Percentiles rank a stretch among this genome's conserved stretches.
These are phyloP conservation scores for Eucalyptus cloeziana DNA, from an alignment of 345 rosid genomes.

Conservation along the genomic window DNA sequence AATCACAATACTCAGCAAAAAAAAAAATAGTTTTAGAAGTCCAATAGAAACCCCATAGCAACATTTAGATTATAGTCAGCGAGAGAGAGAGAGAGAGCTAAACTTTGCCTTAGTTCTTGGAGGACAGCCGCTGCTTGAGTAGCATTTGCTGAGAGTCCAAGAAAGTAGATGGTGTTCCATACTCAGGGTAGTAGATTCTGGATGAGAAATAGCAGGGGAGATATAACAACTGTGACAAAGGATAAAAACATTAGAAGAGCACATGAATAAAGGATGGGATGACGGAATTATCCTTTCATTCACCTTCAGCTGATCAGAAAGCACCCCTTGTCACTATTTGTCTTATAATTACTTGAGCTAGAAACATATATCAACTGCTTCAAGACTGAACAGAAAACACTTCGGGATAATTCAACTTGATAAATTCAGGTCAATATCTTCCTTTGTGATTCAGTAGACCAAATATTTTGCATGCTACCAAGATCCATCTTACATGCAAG, in stretches of 20 bases:
- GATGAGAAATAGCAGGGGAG: slow-evolving; percentile 76
- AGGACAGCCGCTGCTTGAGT: slow-evolving; percentile 70
- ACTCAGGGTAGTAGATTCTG: slow-evolving; percentile 31
- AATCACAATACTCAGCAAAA: neutral
- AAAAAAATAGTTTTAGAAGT: neutral
- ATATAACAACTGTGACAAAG: slow-evolving; percentile 61
- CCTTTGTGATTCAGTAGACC: neutral
- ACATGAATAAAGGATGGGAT: neutral
- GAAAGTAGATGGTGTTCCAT: slow-evolving; percentile 79
- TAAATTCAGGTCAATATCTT: neutral
- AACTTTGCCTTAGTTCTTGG: neutral
- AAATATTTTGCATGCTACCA: neutral
- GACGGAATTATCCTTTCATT: neutral
- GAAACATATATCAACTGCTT: neutral
- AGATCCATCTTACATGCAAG: neutral
- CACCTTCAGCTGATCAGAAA: neutral
- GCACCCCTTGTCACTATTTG: neutral
- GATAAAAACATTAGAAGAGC: neutral
- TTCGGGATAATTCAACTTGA: neutral
- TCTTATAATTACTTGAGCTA: neutral
- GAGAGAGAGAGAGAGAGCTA: no score
- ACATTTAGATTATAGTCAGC: no score
- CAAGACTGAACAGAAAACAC: neutral
- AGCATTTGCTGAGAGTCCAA: slow-evolving; percentile 82
- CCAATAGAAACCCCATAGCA: neutral